phyloP scores from a whole-genome alignment of 169 alveolate genomes.

The Eimeria falciformis region DNA sequence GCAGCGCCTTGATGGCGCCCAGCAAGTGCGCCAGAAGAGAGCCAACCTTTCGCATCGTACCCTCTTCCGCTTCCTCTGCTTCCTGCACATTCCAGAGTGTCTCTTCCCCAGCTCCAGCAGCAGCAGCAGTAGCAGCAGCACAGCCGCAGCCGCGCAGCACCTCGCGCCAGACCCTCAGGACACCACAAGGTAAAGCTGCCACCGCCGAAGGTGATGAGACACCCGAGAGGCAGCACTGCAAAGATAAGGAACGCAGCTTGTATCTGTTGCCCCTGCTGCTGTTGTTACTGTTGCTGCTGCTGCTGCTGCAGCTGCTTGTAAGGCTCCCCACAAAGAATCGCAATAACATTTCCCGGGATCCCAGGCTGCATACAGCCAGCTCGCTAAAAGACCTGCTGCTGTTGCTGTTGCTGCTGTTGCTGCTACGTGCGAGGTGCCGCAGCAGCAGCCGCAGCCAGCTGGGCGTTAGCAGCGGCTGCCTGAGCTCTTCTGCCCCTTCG shows the following conservation, averaged over 20 bases:
- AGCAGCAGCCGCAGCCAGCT: constrained; percentile 41
- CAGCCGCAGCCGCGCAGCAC: constrained; percentile 26
- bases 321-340: neutral
- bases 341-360: neutral
- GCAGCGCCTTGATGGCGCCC: neutral
- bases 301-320: constrained; percentile 16
- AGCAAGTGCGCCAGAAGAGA: neutral
- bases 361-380: neutral
- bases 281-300: constrained; percentile 17
- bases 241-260: constrained; percentile 5
- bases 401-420: constrained; percentile 44
- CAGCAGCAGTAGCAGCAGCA: constrained; percentile 43
- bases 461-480: neutral
- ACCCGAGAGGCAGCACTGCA: too few species aligned
- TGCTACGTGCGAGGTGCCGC: neutral
- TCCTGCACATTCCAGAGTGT: neutral
- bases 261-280: constrained; percentile 2
- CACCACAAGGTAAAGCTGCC: neutral
- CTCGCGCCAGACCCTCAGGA: neutral
- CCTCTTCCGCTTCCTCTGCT: neutral
- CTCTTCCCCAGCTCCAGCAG: constrained; percentile 37
- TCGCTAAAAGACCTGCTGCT: neutral
- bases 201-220: neutral
- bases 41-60: neutral
- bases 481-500: neutral